A percentile compares a stretch with the other conserved stretches of the same genome.
Conservation (phyloP, 805 yeast species). For the Schwanniomyces occidentalis region DNA sequence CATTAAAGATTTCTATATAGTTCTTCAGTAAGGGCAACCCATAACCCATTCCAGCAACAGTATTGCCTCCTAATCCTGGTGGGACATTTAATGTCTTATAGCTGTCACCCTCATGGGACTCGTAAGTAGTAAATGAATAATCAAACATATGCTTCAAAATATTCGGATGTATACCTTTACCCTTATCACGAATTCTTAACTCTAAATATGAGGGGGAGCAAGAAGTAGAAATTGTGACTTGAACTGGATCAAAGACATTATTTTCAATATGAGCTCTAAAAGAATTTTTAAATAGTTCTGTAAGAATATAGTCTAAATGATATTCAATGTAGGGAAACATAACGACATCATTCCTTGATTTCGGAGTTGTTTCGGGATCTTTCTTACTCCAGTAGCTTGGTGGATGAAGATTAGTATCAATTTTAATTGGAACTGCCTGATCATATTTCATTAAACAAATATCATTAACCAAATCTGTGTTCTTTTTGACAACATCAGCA, state of each 20-base stretch:
- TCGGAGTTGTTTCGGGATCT: constrained; percentile 18
- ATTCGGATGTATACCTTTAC: constrained; percentile 80
- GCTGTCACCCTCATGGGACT: constrained; percentile 56
- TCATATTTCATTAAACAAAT: constrained; percentile 84
- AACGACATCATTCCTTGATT: constrained; percentile 48
- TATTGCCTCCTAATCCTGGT: constrained; percentile 68
- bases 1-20: constrained; percentile 44
- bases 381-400: constrained; percentile 29
- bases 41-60: constrained; percentile 94
- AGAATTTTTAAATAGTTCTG: constrained; percentile 85
- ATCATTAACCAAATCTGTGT: constrained; percentile 77
- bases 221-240: constrained; percentile 37
- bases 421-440: constrained; percentile 58
- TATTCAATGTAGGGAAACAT: constrained; percentile 81
- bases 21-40: constrained; percentile 80
- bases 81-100: constrained; percentile 64
- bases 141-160: constrained; percentile 71
- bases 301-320: constrained; percentile 83
- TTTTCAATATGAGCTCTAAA: constrained; percentile 86
- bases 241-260: constrained; percentile 37
- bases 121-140: constrained; percentile 83
- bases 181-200: constrained; percentile 79
- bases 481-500: constrained; percentile 58
- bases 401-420: constrained; percentile 45
- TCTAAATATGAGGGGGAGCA: constrained; percentile 50